Conservation (phyloP, 768 basidiomycete species). For the Holtermannia corniformis region DNA sequence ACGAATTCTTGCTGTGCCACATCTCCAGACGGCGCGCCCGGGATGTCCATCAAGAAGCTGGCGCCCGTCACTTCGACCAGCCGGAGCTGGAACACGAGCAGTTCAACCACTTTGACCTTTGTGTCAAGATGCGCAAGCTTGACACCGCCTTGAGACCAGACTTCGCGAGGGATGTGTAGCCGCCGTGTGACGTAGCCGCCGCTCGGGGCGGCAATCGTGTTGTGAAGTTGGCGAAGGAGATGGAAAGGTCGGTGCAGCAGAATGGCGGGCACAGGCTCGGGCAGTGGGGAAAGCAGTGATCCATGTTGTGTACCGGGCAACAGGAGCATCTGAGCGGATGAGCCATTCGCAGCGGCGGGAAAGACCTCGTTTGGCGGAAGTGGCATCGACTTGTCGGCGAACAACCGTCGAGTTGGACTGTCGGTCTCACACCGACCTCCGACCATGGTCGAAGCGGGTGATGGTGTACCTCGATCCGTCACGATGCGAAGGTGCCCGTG, state of each 20-base stretch:
- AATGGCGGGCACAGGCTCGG: conserved; percentile 21
- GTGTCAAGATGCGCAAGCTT: conserved; percentile 11
- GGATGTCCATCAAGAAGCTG: not conserved
- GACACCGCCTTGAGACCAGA: conserved; percentile 9
- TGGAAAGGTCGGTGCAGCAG: conserved; percentile 28
- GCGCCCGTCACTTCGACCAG: not conserved
- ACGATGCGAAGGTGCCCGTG: not conserved
- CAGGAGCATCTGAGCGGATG: not conserved
- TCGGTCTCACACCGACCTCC: not conserved
- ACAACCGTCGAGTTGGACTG: not conserved
- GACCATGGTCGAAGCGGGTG: not conserved
- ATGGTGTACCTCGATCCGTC: not conserved
- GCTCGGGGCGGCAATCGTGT: conserved; percentile 5
- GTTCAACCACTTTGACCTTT: conserved; percentile 14
- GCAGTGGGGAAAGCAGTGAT: conserved; percentile 29
- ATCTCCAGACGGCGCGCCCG: no score
- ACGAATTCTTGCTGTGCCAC: conserved; percentile 1
- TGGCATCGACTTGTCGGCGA: not conserved
- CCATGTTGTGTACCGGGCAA: not conserved
- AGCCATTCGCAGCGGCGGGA: not conserved
- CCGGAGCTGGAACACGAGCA: not conserved
- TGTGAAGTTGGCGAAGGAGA: conserved; percentile 19
- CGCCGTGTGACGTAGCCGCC: conserved; percentile 9
- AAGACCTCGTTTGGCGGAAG: not conserved
- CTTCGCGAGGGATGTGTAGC: conserved; percentile 7